Evolutionary conservation across 2,329 filamentous ascomycete species (phyloP).

Genomic region (Fonsecaea pugnacius): DNA sequence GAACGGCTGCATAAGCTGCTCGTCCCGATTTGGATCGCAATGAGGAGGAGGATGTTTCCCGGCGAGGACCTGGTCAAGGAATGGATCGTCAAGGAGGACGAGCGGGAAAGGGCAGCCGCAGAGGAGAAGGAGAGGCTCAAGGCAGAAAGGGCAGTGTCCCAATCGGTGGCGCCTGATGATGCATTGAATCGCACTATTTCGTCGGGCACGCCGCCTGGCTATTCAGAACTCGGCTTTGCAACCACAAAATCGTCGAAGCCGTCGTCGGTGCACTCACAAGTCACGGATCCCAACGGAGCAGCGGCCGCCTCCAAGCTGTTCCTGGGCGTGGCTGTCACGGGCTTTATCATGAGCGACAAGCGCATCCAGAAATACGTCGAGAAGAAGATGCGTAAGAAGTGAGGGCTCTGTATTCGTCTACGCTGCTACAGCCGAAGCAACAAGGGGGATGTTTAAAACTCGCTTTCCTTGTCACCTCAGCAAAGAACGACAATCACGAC

Average conservation of each 20-base stretch:
- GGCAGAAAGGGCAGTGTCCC: neutral
- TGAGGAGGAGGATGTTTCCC: conserved; percentile 36
- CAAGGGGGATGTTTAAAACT: neutral
- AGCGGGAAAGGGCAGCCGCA: conserved; percentile 6
- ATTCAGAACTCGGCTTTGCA: conserved; percentile 30
- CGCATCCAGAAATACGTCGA: conserved; percentile 28
- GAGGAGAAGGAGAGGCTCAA: neutral
- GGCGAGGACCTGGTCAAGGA: conserved; percentile 27
- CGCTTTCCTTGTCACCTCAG: neutral
- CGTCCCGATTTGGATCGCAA: conserved; percentile 37
- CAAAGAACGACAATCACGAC: neutral
- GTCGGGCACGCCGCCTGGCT: neutral
- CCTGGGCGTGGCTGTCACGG: conserved; percentile 30
- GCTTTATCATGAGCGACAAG: conserved; percentile 31
- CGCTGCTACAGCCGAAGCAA: neutral
- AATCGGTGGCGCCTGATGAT: too few species aligned
- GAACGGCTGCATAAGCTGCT: conserved; percentile 36
- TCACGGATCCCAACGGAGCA: conserved; percentile 3
- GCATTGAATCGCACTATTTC: neutral
- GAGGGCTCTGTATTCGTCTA: neutral
- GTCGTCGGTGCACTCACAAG: neutral
- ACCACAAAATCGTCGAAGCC: neutral
- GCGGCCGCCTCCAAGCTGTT: conserved; percentile 29
- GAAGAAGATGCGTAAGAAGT: conserved; percentile 28
- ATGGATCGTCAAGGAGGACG: conserved; percentile 28